Evolutionary conservation across 176 grass and related monocot genomes (phyloP), one percentile per base, ranked within the genome.

Genomic region (Musa acuminata): DNA sequence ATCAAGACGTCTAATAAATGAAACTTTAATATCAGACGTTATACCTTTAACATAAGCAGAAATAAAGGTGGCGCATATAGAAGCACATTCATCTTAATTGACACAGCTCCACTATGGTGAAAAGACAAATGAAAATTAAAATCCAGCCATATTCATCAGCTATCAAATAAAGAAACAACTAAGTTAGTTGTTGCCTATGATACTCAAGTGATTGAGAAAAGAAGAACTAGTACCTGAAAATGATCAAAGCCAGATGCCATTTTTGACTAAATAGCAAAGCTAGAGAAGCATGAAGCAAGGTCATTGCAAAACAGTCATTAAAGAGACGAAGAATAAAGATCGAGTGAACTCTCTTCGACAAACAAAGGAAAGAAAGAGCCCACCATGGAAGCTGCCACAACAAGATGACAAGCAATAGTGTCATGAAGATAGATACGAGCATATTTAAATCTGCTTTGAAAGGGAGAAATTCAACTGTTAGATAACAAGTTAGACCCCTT

Each of bases 1-100:
- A 43, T 43, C 19, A 71, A 82, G 3, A 62, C 64, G 52, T 75
- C 62, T 43, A 76, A 76, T 22, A 22, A 75, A 79, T 48, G 73
- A 71, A 75, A 27, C 21, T 51, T 80, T 74, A 22, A 20, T 55
- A 49, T 49, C 67, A 70, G 22, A 11, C 27, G 1, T 22, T 52
- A 22, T 83, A 98, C 88, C 90, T 98, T 93, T 25, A 98, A 27
- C 95, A 91, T 89, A 25, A 98, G 87, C 68, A 98, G 80, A 85
- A 98, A 82, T 25, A 93, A 79, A 78, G 95, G 85, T 58, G 95
- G 90, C 67, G 88, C 95, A 76, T 90, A 93, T 69, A 98, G 90
- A 78, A 98, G 90, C 51, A 89, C 94, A 49, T 98, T 98, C 94
- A 93, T 91, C 84, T 98, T 98, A 91, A 98, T 72, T n/a, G 94